Base-by-base conservation (phyloP, 768 basidiomycete species). In the Tylopilus plumbeoviolaceoides region DNA sequence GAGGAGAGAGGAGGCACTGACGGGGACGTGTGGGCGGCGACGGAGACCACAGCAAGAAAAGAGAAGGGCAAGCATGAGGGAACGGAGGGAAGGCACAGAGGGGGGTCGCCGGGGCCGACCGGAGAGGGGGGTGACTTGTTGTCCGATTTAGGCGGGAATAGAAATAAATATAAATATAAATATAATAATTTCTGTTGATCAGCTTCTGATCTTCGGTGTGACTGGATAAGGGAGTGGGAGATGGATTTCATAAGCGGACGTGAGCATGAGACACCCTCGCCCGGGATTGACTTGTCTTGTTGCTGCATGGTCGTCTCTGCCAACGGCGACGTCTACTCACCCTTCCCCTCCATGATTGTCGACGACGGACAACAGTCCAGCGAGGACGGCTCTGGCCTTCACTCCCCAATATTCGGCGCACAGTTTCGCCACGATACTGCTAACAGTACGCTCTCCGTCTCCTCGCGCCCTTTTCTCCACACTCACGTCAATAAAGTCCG, bases 371-470 rank as follows among this genome's bases (percentile, higher is more conserved):
- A 78, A 41, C 84, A 82, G 70, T 86, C 84, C 21, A 85, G 83
- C 67, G 86, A 88, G 64, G 87, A 87, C 63, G 81, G 84, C 64
- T 88, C 87, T 48, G 86, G 84, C 55, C 70, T 89, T 21, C 85
- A 87, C 61, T 88, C 87, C 3, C 87, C 88, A 59, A 77, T 82
- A 48, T 84, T 85, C 70, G 74, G 73, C 51, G 66, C 77, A 45
- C 72, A 73, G 25, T 77, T 73, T 59, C 72, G 75, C 72, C 71
- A 73, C 56, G 76, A 78, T 77, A 77, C 72, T 63, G 65, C 63
- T 75, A 47, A 27, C 45, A 50, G 68, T 76, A 59, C 51, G 62
- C 56, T 28, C 70, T 65, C 68, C 58, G 51, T 73, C 76, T 72
- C 69, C 72, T 78, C 82, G 72, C 72, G 73, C 61, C 72, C 75